phyloP scores from a whole-genome alignment of 306 rosid genomes.

The Vicia faba region DNA sequence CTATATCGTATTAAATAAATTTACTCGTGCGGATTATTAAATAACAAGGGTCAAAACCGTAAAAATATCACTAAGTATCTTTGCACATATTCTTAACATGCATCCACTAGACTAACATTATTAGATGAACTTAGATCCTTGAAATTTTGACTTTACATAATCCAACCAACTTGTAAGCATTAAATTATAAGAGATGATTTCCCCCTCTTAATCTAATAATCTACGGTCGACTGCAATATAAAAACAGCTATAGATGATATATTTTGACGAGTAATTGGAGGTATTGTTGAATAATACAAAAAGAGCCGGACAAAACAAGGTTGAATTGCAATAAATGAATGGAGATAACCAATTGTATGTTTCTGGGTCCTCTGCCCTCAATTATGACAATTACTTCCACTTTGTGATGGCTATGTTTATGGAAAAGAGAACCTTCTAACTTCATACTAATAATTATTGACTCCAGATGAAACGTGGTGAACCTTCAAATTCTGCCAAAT shows the following conservation, averaged over 20 bases:
- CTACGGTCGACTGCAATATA: background rate
- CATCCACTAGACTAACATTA: too few species aligned
- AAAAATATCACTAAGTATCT: too few species aligned
- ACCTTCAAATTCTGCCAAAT: slow-evolving; percentile 32
- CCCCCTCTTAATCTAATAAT: background rate
- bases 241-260: background rate
- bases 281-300: background rate
- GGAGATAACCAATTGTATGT: slow-evolving; percentile 32
- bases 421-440: slow-evolving; percentile 44
- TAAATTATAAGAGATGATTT: background rate
- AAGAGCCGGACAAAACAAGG: slow-evolving; percentile 36
- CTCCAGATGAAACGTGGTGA: slow-evolving; percentile 2
- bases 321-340: slow-evolving; percentile 43
- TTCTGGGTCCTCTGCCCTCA: slow-evolving; percentile 35
- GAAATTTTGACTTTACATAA: too few species aligned
- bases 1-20: too few species aligned
- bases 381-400: slow-evolving; percentile 38
- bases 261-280: background rate
- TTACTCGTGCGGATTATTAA: too few species aligned
- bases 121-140: too few species aligned
- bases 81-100: too few species aligned
- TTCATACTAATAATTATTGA: slow-evolving; percentile 8
- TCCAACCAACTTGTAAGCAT: background rate
- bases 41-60: too few species aligned
- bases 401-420: slow-evolving; percentile 40